Percentiles rank a stretch among this genome's conserved stretches.
Evolutionary conservation across 108 stramenopile genomes (phyloP).

Genomic region (Poteriospumella lacustris): DNA sequence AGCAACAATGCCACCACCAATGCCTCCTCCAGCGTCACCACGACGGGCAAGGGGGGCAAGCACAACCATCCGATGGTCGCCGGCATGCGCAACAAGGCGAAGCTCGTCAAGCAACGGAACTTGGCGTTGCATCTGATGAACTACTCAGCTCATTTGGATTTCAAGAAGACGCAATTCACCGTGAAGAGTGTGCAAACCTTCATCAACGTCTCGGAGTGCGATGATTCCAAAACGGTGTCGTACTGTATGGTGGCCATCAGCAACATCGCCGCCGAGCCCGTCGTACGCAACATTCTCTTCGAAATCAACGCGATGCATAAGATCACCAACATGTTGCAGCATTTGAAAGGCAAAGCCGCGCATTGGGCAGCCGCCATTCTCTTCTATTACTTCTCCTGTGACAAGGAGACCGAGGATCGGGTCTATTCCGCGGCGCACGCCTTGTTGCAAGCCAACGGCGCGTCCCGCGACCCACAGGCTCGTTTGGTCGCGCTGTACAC

Average conservation of each 20-base stretch:
- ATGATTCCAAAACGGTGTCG: conserved; percentile 19
- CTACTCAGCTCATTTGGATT: background rate
- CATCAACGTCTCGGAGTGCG: conserved; percentile 5
- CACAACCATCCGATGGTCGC: no score
- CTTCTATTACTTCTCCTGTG: conserved; percentile 25
- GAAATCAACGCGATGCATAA: conserved; percentile 27
- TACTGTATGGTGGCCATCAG: conserved; percentile 1
- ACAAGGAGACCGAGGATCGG: conserved; percentile 12
- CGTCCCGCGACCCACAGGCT: background rate
- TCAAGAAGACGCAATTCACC: background rate
- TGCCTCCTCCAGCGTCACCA: background rate
- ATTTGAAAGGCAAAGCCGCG: background rate
- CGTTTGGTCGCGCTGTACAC: background rate
- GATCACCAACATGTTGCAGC: background rate
- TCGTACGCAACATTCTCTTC: conserved; percentile 6
- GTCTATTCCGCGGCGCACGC: background rate
- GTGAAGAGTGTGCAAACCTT: conserved; percentile 23
- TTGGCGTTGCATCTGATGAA: conserved; percentile 13
- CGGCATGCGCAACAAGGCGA: conserved; percentile 15
- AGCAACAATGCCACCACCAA: background rate
- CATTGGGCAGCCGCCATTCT: background rate
- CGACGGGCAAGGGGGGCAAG: no score
- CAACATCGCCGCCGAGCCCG: background rate
- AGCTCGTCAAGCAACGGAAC: conserved; percentile 10
- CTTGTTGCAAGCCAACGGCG: conserved; percentile 8